Evolutionary conservation across 441 rosid species (phyloP), one percentile per base, ranked within the genome.

Genomic region (Gossypium trilobum): DNA sequence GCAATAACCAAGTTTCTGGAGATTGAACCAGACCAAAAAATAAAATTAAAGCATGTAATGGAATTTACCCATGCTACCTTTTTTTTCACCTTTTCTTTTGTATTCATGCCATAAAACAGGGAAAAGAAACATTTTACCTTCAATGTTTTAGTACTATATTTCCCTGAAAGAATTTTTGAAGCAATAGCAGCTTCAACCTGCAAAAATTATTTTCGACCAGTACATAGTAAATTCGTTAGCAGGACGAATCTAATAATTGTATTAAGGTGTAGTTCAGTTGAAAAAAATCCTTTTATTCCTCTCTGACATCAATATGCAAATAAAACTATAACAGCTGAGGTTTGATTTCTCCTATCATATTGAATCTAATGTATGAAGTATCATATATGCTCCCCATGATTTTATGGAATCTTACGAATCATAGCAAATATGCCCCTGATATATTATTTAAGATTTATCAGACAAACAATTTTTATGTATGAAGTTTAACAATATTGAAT

Each of bases 1-100:
- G 77, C 88, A 92, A 82, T 77, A 80, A 50, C 89, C 88, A 81
- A 90, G 85, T 74, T 85, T 90, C 99, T 94, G 90, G 73, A 74
- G 44, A 20, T 65, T 10, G 50, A 76, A 73, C 22, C 73, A 74
- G 46, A 19, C 25, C 59, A 46, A 59, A 42, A n/a, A 72, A 1
- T 36, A 36, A 36, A 36, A 36, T 36, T 36, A 69, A 71, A 76
- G 23, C 16, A 36, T 33, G 17, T 16, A 64, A 64, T 10, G 50
- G 27, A 14, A 62, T 51, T 67, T 51, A 33, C 54, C 7, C 57
- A 50, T 22, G 7, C 59, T 61, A 55, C 55, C 55, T 63, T 33
- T 44, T 79, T 13, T 22, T 1, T 57, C 80, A 68, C 75, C 72
- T 20, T 48, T 52, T 17, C 20, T 55, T 55, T 55, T 8, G 22